phyloP scores from a whole-genome alignment of 768 basidiomycete species.

The Tylopilus sp. region DNA sequence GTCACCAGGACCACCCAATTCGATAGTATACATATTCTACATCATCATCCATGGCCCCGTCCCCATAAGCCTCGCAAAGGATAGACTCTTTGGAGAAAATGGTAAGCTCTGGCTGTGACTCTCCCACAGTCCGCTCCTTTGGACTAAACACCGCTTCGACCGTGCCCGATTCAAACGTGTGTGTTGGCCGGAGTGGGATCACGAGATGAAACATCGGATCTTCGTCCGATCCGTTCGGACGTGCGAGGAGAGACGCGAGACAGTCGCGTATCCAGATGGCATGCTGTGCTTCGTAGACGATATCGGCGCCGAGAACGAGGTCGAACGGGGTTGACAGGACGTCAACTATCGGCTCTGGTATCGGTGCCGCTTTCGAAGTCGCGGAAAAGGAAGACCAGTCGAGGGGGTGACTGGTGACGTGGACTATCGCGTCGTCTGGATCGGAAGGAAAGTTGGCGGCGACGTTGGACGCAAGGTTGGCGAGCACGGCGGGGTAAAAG shows the following conservation, averaged over 20 bases:
- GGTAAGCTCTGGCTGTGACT: slow-evolving; percentile 33
- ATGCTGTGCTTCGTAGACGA: slow-evolving; percentile 51
- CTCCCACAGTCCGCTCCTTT: background rate
- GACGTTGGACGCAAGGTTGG: slow-evolving; percentile 46
- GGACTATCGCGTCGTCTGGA: background rate
- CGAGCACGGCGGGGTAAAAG: slow-evolving; percentile 45
- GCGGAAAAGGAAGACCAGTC: slow-evolving; percentile 3
- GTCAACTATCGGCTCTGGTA: slow-evolving; percentile 7
- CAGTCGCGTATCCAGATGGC: slow-evolving; percentile 45
- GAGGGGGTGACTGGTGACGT: slow-evolving; percentile 18
- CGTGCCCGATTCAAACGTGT: slow-evolving; percentile 52
- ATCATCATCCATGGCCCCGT: slow-evolving; percentile 36
- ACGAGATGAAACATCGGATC: slow-evolving; percentile 46
- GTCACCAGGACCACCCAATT: slow-evolving; percentile 56
- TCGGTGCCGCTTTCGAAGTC: background rate
- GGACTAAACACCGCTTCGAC: slow-evolving; percentile 54
- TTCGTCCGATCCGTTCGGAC: slow-evolving; percentile 8
- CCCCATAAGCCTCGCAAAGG: slow-evolving; percentile 44
- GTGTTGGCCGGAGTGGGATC: slow-evolving; percentile 51
- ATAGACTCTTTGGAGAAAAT: slow-evolving; percentile 55
- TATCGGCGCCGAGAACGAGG: slow-evolving; percentile 50
- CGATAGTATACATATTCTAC: slow-evolving; percentile 70
- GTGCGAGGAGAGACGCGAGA: slow-evolving; percentile 37
- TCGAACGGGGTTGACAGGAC: slow-evolving; percentile 41
- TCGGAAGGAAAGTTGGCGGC: slow-evolving; percentile 12